Conservation (phyloP, 768 basidiomycete species). For the Collybia sordida region DNA sequence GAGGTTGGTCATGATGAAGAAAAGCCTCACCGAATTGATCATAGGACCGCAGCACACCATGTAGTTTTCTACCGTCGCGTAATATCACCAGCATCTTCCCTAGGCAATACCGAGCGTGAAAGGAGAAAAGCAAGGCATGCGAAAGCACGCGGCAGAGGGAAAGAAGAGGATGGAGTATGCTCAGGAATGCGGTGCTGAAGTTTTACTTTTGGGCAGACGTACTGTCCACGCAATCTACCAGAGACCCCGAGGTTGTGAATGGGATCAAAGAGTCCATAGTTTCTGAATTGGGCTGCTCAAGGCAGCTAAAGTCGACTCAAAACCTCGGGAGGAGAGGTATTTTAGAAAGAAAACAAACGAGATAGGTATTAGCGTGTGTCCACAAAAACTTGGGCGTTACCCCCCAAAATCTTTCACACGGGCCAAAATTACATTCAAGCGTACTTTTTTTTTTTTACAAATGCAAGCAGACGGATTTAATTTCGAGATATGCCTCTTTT, state of each 20-base stretch:
- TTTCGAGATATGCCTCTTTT: too few relatives aligned
- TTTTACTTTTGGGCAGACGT: conserved; percentile 67
- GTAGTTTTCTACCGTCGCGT: conserved; percentile 93
- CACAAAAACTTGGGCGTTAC: too few relatives aligned
- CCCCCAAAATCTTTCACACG: too few relatives aligned
- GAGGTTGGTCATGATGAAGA: neutral
- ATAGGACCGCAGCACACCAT: conserved; percentile 94
- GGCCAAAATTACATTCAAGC: too few relatives aligned
- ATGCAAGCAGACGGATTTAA: too few relatives aligned
- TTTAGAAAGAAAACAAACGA: neutral
- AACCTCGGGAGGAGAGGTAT: neutral
- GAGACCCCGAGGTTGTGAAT: conserved; percentile 97
- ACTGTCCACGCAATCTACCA: conserved; percentile 99
- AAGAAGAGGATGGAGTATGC: conserved; percentile 30
- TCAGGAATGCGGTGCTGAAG: conserved; percentile 49
- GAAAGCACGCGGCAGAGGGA: conserved; percentile 16
- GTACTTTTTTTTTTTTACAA: too few relatives aligned
- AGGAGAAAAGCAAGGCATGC: conserved; percentile 17
- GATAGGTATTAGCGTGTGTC: too few relatives aligned
- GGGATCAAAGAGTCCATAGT: conserved; percentile 95
- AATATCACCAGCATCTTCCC: conserved; percentile 99
- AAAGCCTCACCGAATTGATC: conserved; percentile 89
- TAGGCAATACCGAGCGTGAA: conserved; percentile 38
- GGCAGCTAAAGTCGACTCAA: neutral
- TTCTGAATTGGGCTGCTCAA: conserved; percentile 6